These are phyloP conservation scores for Scheffersomyces stambukii DNA, from an alignment of 1,139 yeast genomes.

Conservation along the genomic window DNA sequence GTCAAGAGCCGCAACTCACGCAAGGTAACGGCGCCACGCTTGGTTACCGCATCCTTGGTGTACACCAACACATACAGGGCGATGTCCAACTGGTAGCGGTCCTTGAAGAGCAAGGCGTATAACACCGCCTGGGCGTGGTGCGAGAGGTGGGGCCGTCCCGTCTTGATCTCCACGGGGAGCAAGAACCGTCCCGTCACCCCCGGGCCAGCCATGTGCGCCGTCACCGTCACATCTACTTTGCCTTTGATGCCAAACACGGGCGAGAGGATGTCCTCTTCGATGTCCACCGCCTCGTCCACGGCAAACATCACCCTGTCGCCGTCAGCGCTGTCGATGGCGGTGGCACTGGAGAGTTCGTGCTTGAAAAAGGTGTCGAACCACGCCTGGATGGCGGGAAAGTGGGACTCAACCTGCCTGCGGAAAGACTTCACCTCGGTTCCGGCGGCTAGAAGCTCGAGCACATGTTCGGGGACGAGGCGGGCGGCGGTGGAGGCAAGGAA, in stretches of 20 bases:
- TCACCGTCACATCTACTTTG: slow-evolving; percentile 80
- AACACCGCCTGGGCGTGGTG: slow-evolving; percentile 88
- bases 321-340: slow-evolving; percentile 32
- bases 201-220: slow-evolving; percentile 41
- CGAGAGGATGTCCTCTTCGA: slow-evolving; percentile 90
- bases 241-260: slow-evolving; percentile 93
- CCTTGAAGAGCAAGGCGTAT: slow-evolving; percentile 77
- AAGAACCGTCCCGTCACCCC: slow-evolving; percentile 37
- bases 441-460: slow-evolving; percentile 41
- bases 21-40: slow-evolving; percentile 50
- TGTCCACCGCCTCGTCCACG: slow-evolving; percentile 65
- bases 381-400: slow-evolving; percentile 52
- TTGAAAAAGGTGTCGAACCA: slow-evolving; percentile 58
- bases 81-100: slow-evolving; percentile 68
- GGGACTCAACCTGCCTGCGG: slow-evolving; percentile 24
- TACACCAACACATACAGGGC: slow-evolving; percentile 69
- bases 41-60: slow-evolving; percentile 57
- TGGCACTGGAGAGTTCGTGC: slow-evolving; percentile 16
- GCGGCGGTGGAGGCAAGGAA: slow-evolving; percentile 43
- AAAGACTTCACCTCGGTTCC: slow-evolving; percentile 43
- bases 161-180: slow-evolving; percentile 84
- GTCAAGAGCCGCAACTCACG: slow-evolving; percentile 59
- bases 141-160: slow-evolving; percentile 63
- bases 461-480: slow-evolving; percentile 43
- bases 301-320: slow-evolving; percentile 39